phyloP scores from a whole-genome alignment of 495 filamentous ascomycete species.

The Aspergillus funiculosus region DNA sequence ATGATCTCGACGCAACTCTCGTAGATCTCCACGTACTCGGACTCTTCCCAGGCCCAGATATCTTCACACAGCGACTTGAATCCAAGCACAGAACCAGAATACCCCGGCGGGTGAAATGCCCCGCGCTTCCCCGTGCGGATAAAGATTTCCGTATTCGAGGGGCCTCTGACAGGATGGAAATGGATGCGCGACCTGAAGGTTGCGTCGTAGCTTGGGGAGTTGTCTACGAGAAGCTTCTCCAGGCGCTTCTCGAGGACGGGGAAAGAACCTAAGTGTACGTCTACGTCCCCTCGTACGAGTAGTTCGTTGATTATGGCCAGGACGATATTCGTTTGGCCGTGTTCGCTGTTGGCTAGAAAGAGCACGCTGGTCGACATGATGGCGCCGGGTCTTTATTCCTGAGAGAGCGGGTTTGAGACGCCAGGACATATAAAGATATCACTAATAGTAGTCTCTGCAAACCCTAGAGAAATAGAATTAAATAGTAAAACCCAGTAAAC shows the following conservation, averaged over 20 bases:
- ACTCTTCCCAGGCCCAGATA: slow-evolving; percentile 40
- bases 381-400: no score
- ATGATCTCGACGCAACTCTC: slow-evolving; percentile 41
- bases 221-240: slow-evolving; percentile 29
- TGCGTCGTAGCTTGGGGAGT: slow-evolving; percentile 19
- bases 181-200: slow-evolving; percentile 23
- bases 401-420: no score
- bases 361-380: slow-evolving; percentile 26
- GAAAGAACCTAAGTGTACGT: slow-evolving; percentile 52
- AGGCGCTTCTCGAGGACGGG: slow-evolving; percentile 26
- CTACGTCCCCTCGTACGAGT: slow-evolving; percentile 35
- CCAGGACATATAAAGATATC: no score
- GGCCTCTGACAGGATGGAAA: slow-evolving; percentile 42
- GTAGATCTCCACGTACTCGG: slow-evolving; percentile 46
- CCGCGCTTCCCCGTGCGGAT: slow-evolving; percentile 30
- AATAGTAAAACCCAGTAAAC: no score
- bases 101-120: slow-evolving; percentile 34
- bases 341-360: slow-evolving; percentile 52
- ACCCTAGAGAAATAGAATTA: no score
- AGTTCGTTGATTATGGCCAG: slow-evolving; percentile 50
- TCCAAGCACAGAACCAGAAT: slow-evolving; percentile 31
- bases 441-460: no score
- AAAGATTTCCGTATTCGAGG: slow-evolving; percentile 38
- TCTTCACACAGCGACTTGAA: slow-evolving; percentile 33
- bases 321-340: slow-evolving; percentile 51